Evolutionary conservation across 2,329 filamentous ascomycete species (phyloP), one percentile per base, ranked within the genome.

Genomic region (Fusarium tanahbumbuense): DNA sequence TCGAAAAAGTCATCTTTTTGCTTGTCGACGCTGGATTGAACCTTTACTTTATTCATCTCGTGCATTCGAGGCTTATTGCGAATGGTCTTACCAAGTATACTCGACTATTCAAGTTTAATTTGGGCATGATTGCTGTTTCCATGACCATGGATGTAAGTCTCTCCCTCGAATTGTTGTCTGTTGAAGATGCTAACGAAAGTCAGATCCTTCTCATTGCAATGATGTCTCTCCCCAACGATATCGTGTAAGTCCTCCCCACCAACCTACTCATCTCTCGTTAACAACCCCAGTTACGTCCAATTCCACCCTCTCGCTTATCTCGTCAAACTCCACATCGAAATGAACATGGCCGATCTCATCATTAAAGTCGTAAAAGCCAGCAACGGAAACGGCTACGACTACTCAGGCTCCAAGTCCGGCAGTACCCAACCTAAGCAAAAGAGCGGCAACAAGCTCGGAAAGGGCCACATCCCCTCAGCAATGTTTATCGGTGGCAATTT

Each of bases 301-400:
- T 85, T 86, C 73, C 83, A 86, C 40, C 84, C 84, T 2, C 78
- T 86, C 8, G 84, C 83, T 5, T 86, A 86, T 71, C 79, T 85
- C 20, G 83, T 86, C 60, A 86, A 86, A 58, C 80, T 86, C 18
- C 83, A 86, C 64, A 86, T 86, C 68, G 84, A 86, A 69, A 82
- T 86, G 80, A 82, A 81, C 44, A 86, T 86, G 83, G 83, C 85
- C 54, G 83, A 83, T 42, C 81, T 86, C 44, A 86, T 86, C 71
- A 81, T 74, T 34, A 81, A 80, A 37, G 76, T 83, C 0, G 71
- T 76, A 20, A 74, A 70, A 23, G 73, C 73, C 27, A 73, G 68
- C 42, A 75, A 57, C 9, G 37, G 55, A 8, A 72, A 73, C 3
- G 69, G 73, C 28, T 59, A 60, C 34, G 68, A 76, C 32, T 75